Evolutionary conservation across 2,329 filamentous ascomycete species (phyloP).

Genomic region (Stenocarpella maydis): DNA sequence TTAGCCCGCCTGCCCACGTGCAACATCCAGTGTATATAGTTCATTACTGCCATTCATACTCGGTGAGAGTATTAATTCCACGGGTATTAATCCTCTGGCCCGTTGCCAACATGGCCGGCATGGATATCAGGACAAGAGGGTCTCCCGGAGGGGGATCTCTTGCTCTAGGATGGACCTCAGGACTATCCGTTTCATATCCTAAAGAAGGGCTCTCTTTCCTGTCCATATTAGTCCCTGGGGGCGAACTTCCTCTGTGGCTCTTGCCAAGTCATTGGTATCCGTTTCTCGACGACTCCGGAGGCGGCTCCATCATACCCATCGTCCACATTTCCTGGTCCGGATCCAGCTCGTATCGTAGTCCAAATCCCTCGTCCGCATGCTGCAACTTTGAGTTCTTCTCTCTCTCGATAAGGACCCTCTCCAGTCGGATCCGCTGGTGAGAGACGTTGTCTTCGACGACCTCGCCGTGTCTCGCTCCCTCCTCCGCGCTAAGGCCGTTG

Average conservation of each 20-base stretch:
- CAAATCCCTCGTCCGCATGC: background rate
- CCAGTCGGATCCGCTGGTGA: constrained; percentile 15
- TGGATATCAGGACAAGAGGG: background rate
- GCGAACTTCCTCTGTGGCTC: background rate
- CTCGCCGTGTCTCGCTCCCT: too few species aligned
- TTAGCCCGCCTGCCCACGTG: background rate
- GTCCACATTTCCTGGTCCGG: constrained; percentile 27
- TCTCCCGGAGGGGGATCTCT: background rate
- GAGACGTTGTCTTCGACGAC: background rate
- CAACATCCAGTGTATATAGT: background rate
- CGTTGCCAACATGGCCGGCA: background rate
- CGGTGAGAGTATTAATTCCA: background rate
- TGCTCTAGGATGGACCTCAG: background rate
- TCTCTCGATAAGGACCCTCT: constrained; percentile 1
- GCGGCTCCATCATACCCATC: constrained; percentile 7
- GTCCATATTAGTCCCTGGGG: background rate
- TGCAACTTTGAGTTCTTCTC: constrained; percentile 12
- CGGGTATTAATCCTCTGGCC: background rate
- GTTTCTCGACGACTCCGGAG: background rate
- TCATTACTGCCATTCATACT: background rate
- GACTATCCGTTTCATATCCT: background rate
- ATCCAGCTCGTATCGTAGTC: background rate
- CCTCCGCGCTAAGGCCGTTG: constrained; percentile 29
- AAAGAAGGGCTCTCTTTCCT: too few species aligned
- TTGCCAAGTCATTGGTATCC: background rate